These are phyloP conservation scores for Diaporthe batatas DNA, from an alignment of 2,329 filamentous ascomycete genomes.

Conservation along the genomic window DNA sequence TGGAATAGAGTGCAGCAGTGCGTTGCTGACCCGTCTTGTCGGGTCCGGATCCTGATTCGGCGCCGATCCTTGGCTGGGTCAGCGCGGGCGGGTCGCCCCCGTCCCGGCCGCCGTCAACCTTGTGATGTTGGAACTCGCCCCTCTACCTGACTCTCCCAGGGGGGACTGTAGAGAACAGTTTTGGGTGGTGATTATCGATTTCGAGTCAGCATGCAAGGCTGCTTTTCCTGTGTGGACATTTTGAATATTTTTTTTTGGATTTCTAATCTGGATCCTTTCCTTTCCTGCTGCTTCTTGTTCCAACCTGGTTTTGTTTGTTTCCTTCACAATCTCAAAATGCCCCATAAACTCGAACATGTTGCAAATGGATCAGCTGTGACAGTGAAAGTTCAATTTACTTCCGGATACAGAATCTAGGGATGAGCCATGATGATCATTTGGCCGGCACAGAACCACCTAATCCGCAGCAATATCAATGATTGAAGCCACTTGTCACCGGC, in stretches of 20 bases:
- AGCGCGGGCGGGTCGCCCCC: not conserved
- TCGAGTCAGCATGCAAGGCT: not conserved
- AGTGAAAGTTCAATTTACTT: not conserved
- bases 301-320: not conserved
- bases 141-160: not conserved
- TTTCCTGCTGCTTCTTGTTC: not conserved
- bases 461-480: not conserved
- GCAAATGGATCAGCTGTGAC: not conserved
- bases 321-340: not conserved
- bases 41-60: conserved; percentile 8
- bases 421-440: not conserved
- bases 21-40: conserved; percentile 2
- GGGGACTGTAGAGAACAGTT: not conserved
- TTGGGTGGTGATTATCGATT: not conserved
- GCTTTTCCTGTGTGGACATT: not conserved
- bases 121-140: not conserved
- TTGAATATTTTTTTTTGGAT: not conserved
- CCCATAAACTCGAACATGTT: not conserved
- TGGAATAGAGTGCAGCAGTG: not conserved
- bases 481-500: not conserved
- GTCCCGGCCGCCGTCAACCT: not conserved
- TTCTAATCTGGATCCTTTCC: not conserved
- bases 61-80: not conserved
- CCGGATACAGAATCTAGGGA: not conserved
- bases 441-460: not conserved